Evolutionary conservation across 257 asterid genomes (phyloP).

Genomic region (Lithospermum erythrorhizon): DNA sequence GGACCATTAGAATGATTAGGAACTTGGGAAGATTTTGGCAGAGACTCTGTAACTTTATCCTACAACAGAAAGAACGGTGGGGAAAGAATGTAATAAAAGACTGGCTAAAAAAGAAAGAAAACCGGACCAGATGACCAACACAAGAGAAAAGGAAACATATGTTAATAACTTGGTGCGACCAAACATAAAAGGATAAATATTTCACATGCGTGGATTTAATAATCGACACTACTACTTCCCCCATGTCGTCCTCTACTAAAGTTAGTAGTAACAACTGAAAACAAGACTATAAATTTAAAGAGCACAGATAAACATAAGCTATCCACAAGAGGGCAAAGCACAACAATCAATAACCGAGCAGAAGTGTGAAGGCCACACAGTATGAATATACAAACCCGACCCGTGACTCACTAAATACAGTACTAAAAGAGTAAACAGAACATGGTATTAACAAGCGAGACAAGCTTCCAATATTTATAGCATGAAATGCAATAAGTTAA

Average conservation of each 20-base stretch:
- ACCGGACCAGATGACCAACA: too few species aligned
- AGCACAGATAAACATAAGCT: too few species aligned
- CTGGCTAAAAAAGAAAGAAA: too few species aligned
- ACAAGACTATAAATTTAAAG: too few species aligned
- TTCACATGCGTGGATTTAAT: not conserved
- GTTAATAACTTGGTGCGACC: too few species aligned
- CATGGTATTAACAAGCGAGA: too few species aligned
- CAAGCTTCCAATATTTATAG: not conserved
- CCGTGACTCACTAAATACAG: not conserved
- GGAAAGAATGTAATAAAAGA: not conserved
- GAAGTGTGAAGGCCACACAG: not conserved
- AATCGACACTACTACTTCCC: not conserved
- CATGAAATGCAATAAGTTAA: too few species aligned
- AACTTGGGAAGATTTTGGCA: constrained; percentile 57
- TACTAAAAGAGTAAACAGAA: not conserved
- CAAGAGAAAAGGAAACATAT: too few species aligned
- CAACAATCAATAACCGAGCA: too few species aligned
- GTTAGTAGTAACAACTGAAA: not conserved
- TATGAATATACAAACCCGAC: not conserved
- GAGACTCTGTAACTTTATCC: constrained; percentile 64
- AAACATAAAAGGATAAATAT: not conserved
- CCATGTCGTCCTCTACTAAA: not conserved
- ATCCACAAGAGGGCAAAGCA: not conserved
- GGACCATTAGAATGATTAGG: constrained; percentile 55
- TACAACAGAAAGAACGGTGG: constrained; percentile 20